Evolutionary conservation across 139 green algal genomes (phyloP), one percentile per base, ranked within the genome.

Genomic region (Pleodorina starrii): DNA sequence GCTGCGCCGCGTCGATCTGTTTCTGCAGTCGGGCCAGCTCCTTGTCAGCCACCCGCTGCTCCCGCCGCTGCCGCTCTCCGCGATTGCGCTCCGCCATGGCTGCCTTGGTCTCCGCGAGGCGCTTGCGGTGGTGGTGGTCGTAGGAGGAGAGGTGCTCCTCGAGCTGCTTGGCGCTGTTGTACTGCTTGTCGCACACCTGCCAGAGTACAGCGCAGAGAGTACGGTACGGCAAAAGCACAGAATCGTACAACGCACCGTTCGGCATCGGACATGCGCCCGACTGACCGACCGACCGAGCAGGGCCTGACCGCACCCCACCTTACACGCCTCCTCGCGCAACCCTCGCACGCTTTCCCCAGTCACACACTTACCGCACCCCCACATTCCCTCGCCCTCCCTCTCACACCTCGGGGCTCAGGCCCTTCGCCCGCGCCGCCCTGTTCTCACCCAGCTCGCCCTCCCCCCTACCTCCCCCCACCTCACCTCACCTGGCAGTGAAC

Each of bases 181-280:
- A 99, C 90, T 99, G 97, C 95, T 99, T 99, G 93, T 95, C 90
- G 90, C 97, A 99, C 2, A 93, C 89, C 96, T 98, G 93, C 11
- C 42, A 12, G 5, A 12, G n/a, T n/a, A n/a, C n/a, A n/a, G n/a
- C n/a, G n/a, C n/a, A n/a, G n/a, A n/a, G n/a, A n/a, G n/a, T n/a
- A n/a, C n/a, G n/a, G n/a, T n/a, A n/a, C n/a, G n/a, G n/a, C n/a
- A n/a, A n/a, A n/a, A n/a, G n/a, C n/a, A n/a, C n/a, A n/a, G n/a
- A n/a, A n/a, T n/a, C n/a, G n/a, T n/a, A n/a, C n/a, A n/a, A n/a
- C n/a, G n/a, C n/a, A n/a, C n/a, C n/a, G n/a, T n/a, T n/a, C n/a
- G n/a, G n/a, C n/a, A n/a, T n/a, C n/a, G n/a, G n/a, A n/a, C n/a
- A n/a, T n/a, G n/a, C n/a, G n/a, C n/a, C n/a, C n/a, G n/a, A n/a